Percentiles rank a stretch among this genome's conserved stretches.
phyloP scores from a whole-genome alignment of 768 basidiomycete species.

The Cystofilobasidium bisporidii region DNA sequence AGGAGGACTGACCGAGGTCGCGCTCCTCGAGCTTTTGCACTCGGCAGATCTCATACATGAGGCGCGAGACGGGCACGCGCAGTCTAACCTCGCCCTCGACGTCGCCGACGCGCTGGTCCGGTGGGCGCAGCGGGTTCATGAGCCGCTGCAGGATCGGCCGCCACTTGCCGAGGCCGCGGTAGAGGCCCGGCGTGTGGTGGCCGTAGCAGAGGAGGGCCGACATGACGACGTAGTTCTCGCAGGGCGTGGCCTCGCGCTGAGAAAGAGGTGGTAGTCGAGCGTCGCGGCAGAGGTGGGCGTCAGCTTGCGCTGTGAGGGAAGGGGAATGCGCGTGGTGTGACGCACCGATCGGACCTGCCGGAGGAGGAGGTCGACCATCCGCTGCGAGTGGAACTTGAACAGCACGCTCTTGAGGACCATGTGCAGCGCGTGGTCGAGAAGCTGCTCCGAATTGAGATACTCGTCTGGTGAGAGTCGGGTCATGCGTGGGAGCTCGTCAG shows the following conservation, averaged over 20 bases:
- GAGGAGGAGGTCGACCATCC: slow-evolving; percentile 75
- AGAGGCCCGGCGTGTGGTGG: slow-evolving; percentile 55
- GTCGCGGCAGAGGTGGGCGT: neutral
- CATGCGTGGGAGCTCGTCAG: too few relatives aligned
- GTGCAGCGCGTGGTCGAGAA: slow-evolving; percentile 72
- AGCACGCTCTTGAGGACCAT: slow-evolving; percentile 73
- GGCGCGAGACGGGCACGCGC: slow-evolving; percentile 56
- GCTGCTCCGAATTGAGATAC: slow-evolving; percentile 71
- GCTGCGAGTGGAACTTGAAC: slow-evolving; percentile 79
- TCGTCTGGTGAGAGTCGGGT: slow-evolving; percentile 49
- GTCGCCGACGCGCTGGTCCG: slow-evolving; percentile 53
- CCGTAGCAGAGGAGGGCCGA: slow-evolving; percentile 68
- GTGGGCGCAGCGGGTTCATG: slow-evolving; percentile 60
- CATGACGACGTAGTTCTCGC: slow-evolving; percentile 68
- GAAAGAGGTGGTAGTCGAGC: too few relatives aligned
- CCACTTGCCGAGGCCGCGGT: slow-evolving; percentile 76
- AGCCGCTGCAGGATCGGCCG: slow-evolving; percentile 65
- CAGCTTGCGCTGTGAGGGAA: slow-evolving; percentile 22
- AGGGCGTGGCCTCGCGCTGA: slow-evolving; percentile 70
- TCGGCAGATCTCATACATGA: slow-evolving; percentile 87
- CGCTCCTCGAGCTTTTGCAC: slow-evolving; percentile 69
- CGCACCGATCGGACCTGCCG: slow-evolving; percentile 44
- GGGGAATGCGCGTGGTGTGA: slow-evolving; percentile 19
- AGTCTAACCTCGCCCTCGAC: slow-evolving; percentile 58
- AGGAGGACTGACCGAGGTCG: slow-evolving; percentile 59